phyloP scores from a whole-genome alignment of 78 protist species.

The Dictyostelium purpureum region DNA sequence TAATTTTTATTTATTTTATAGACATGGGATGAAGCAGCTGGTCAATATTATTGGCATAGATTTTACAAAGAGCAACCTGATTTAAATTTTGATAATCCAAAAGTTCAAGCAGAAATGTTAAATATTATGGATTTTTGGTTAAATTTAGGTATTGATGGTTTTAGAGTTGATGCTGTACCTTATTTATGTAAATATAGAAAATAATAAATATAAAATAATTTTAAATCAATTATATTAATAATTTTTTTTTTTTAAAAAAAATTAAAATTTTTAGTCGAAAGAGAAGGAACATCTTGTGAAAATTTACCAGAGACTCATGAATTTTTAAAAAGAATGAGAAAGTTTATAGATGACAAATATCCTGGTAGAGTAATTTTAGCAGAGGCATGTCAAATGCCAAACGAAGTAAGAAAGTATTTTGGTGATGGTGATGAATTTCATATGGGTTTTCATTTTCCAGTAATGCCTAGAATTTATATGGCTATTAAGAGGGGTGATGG shows the following conservation, averaged over 20 bases:
- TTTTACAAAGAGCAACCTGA: slow-evolving; percentile 90
- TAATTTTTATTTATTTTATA: background rate
- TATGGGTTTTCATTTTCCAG: slow-evolving; percentile 91
- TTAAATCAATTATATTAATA: background rate
- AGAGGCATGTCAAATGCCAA: slow-evolving; percentile 89
- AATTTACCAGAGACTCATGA: slow-evolving; percentile 90
- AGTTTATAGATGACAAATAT: slow-evolving; percentile 70
- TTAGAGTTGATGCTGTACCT: slow-evolving; percentile 92
- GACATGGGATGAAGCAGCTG: slow-evolving; percentile 84
- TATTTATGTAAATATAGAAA: slow-evolving; percentile 52
- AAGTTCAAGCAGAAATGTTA: slow-evolving; percentile 85
- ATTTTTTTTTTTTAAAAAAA: background rate
- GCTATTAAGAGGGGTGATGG: slow-evolving; percentile 60
- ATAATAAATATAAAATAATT: background rate
- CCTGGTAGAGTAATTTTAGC: slow-evolving; percentile 83
- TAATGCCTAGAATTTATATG: slow-evolving; percentile 89
- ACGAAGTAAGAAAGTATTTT: slow-evolving; percentile 80
- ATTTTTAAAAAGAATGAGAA: slow-evolving; percentile 79
- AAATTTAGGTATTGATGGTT: slow-evolving; percentile 88
- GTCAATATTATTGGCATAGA: slow-evolving; percentile 90
- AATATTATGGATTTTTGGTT: slow-evolving; percentile 85
- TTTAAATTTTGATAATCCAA: slow-evolving; percentile 87
- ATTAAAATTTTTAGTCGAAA: slow-evolving; percentile 28
- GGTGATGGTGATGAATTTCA: slow-evolving; percentile 89
- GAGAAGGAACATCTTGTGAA: slow-evolving; percentile 89